A percentile compares a stretch with the other conserved stretches of the same genome.
These are phyloP conservation scores for Pezicula radicicola DNA, from an alignment of 2,329 filamentous ascomycete genomes.

Conservation along the genomic window DNA sequence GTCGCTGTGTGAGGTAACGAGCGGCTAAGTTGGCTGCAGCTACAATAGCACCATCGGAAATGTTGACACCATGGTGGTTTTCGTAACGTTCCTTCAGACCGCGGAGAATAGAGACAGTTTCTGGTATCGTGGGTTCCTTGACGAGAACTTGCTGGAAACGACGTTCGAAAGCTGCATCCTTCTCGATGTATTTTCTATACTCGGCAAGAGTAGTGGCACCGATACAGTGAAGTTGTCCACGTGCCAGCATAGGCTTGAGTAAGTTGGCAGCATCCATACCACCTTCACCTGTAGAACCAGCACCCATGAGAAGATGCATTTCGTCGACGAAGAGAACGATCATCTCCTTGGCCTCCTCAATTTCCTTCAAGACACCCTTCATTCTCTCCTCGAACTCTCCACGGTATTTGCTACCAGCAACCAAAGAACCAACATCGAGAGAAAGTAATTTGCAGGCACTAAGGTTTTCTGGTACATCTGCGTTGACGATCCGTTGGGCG, in stretches of 20 bases:
- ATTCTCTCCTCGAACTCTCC: constrained; percentile 99
- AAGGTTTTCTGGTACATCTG: constrained; percentile 92
- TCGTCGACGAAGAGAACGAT: constrained; percentile 98
- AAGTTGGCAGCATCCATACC: constrained; percentile 99
- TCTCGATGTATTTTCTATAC: constrained; percentile 98
- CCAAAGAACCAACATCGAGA: constrained; percentile 89
- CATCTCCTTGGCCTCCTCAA: constrained; percentile 90
- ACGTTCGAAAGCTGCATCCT: constrained; percentile 95
- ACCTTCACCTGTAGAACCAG: constrained; percentile 88
- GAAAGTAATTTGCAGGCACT: constrained; percentile 92
- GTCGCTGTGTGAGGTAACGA: constrained; percentile 85
- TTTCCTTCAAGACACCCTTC: constrained; percentile 98
- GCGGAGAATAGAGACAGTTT: constrained; percentile 97
- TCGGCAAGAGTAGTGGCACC: constrained; percentile 93
- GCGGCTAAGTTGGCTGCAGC: constrained; percentile 87
- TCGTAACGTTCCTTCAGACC: constrained; percentile 98
- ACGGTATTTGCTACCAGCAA: constrained; percentile 96
- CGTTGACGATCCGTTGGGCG: constrained; percentile 92
- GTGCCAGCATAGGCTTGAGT: constrained; percentile 95
- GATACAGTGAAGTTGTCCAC: constrained; percentile 96
- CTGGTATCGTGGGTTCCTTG: constrained; percentile 83
- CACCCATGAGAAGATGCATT: constrained; percentile 97
- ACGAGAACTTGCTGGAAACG: constrained; percentile 98
- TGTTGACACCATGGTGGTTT: constrained; percentile 96
- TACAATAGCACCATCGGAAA: constrained; percentile 90